Evolutionary conservation across 768 basidiomycete species (phyloP).

Genomic region (Trametes meyenii): DNA sequence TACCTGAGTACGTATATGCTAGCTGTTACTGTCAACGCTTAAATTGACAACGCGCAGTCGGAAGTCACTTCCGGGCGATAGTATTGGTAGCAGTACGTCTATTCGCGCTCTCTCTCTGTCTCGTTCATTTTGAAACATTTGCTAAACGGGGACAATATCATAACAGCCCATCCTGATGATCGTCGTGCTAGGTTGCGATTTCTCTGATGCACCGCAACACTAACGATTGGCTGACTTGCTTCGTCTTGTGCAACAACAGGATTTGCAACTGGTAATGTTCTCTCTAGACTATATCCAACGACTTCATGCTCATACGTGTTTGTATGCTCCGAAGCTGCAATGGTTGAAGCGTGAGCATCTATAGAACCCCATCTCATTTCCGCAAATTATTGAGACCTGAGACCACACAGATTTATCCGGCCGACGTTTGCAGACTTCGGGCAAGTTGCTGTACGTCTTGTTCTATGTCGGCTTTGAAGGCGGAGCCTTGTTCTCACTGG

Average conservation of each 20-base stretch:
- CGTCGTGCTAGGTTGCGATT: not conserved
- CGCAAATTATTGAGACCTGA: not conserved
- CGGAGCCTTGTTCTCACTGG: not conserved
- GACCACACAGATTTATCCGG: not conserved
- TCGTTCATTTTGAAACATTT: not conserved
- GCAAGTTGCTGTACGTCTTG: not conserved
- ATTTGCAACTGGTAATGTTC: not conserved
- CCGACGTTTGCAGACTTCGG: conserved; percentile 5
- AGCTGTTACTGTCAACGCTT: not conserved
- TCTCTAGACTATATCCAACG: no score
- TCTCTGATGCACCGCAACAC: not conserved
- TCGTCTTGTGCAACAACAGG: not conserved
- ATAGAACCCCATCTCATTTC: not conserved
- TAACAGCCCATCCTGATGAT: not conserved
- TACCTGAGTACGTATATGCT: conserved; percentile 6
- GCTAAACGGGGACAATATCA: not conserved
- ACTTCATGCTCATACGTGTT: not conserved
- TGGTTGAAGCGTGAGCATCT: not conserved
- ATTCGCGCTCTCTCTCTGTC: not conserved
- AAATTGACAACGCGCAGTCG: not conserved
- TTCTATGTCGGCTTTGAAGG: no score
- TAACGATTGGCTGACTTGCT: no score
- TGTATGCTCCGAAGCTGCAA: not conserved
- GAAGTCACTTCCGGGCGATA: conserved; percentile 4
- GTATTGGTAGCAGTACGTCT: conserved; percentile 1